Base-by-base conservation (phyloP, 2,329 filamentous ascomycete species). In the Botrytis fabae region DNA sequence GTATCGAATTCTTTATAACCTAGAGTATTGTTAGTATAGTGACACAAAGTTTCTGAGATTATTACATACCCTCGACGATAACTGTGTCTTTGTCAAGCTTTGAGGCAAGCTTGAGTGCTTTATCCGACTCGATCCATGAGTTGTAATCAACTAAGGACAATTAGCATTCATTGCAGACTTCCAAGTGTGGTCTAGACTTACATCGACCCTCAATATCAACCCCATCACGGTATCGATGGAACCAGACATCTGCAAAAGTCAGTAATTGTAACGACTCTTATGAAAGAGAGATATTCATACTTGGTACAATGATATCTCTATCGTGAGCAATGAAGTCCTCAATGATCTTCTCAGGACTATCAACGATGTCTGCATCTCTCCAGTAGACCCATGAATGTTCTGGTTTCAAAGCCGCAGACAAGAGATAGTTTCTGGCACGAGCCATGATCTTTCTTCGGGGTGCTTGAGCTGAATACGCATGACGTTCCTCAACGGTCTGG, bases 371-470 rank as follows among this genome's bases (percentile, higher is more conserved):
- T 68, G 97, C 95, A 82, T 99, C 96, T 74, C 96, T 90, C 96
- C 96, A 99, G 83, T 98, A 98, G 14, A 98, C 95, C 96, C 96
- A 99, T 14, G 94, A 95, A 81, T 99, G 96, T 75, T 98, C 94
- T 0, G 94, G 90, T 85, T 97, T 97, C 79, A 99, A 81, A 4
- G 96, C 92, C 0, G 93, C 87, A 46, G 90, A 89, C 2, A 99
- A 88, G 32, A 99, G 86, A 82, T 97, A 99, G 82, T 99, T 99
- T 78, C 96, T 90, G 42, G 96, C 96, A 77, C 88, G 90, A 63
- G 92, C 96, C 89, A 99, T 95, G 51, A 92, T 90, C 84, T 95
- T 98, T 77, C 96, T 90, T 76, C 96, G 90, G 9, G 95, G 95
- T 1, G 91, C 96, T 81, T 99, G 96, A 2, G 93, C 94, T 73